Conservation (phyloP, 2,329 filamentous ascomycete species). For the Herpotrichia juniperi region DNA sequence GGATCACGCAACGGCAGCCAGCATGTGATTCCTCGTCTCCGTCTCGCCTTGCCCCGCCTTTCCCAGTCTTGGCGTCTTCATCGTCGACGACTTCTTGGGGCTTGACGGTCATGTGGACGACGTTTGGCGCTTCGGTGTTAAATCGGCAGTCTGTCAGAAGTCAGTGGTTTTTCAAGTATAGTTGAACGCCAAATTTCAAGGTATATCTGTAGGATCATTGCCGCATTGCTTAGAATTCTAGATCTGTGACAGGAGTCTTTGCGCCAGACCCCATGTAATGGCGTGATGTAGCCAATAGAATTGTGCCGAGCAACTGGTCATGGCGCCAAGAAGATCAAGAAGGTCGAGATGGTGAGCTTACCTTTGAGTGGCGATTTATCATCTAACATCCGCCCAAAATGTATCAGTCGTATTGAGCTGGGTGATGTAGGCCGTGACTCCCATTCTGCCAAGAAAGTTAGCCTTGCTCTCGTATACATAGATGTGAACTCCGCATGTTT, state of each 20-base stretch:
- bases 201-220: no score
- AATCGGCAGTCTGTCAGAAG: conserved; percentile 73
- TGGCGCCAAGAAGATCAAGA: conserved; percentile 25
- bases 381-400: conserved; percentile 87
- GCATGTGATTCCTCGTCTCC: conserved; percentile 60
- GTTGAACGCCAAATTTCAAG: no score
- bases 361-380: conserved; percentile 86
- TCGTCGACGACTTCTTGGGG: conserved; percentile 85
- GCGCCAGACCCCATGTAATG: no score
- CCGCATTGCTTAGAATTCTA: no score
- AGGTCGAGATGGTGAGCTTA: conserved; percentile 53
- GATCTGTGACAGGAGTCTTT: no score
- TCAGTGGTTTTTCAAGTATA: no score
- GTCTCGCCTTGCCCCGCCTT: conserved; percentile 58
- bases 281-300: conserved; percentile 14
- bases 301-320: conserved; percentile 20
- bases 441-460: conserved; percentile 67
- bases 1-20: conserved; percentile 69
- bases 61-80: conserved; percentile 72
- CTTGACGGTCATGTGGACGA: conserved; percentile 93
- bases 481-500: neutral
- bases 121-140: conserved; percentile 74
- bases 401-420: conserved; percentile 87
- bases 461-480: conserved; percentile 13
- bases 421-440: conserved; percentile 84